Evolutionary conservation across 2,329 filamentous ascomycete species (phyloP).

Genomic region (Sclerotinia borealis): DNA sequence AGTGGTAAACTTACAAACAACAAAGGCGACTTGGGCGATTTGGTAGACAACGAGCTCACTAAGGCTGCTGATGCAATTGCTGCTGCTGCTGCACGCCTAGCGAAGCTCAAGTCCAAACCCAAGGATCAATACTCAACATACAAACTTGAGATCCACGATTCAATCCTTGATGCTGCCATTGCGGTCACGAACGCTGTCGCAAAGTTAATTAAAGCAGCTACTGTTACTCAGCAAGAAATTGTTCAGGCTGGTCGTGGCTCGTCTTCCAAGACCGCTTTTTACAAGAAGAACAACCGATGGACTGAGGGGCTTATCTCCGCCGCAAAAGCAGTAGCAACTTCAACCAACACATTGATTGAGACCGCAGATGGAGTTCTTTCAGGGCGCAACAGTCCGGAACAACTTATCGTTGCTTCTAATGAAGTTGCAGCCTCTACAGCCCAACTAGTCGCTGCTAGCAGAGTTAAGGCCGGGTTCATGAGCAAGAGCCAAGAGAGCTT

Average conservation of each 20-base stretch:
- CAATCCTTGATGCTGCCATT: constrained; percentile 85
- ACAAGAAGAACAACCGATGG: constrained; percentile 99
- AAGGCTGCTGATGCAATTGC: constrained; percentile 96
- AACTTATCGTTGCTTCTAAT: constrained; percentile 96
- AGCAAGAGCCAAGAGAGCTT: constrained; percentile 91
- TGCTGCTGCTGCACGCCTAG: constrained; percentile 79
- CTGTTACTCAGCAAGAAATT: constrained; percentile 90
- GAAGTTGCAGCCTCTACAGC: constrained; percentile 94
- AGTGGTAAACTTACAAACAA: constrained; percentile 71
- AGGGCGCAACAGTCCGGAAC: constrained; percentile 86
- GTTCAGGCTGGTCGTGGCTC: constrained; percentile 86
- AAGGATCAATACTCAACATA: constrained; percentile 93
- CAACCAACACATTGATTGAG: constrained; percentile 95
- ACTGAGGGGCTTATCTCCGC: constrained; percentile 96
- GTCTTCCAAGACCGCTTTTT: constrained; percentile 86
- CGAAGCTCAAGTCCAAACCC: constrained; percentile 94
- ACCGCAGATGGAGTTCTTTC: constrained; percentile 94
- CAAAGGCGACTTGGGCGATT: constrained; percentile 82
- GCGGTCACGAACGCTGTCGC: constrained; percentile 93
- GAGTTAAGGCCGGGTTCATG: constrained; percentile 98
- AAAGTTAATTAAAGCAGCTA: constrained; percentile 90
- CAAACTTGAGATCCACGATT: constrained; percentile 92
- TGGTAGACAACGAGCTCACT: constrained; percentile 85
- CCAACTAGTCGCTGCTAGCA: constrained; percentile 88
- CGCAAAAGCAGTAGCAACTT: constrained; percentile 88